Evolutionary conservation across 1,139 yeast genomes (phyloP), one percentile per base, ranked within the genome.

Genomic region (Pichia sp.): DNA sequence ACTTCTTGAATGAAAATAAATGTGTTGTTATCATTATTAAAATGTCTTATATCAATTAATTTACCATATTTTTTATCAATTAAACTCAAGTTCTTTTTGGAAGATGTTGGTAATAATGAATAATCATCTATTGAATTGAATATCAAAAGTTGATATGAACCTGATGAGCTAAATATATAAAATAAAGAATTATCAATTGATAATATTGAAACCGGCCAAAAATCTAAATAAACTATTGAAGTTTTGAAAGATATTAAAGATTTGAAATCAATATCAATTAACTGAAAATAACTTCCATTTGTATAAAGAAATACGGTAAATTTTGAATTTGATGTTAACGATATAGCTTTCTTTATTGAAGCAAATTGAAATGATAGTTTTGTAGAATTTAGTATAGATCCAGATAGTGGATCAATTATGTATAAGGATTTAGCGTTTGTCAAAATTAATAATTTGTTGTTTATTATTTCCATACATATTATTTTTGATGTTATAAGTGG

Each of bases 1-100:
- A 39, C 38, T 38, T 64, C 65, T 45, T 65, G 68, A 16, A 58
- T 39, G 1, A 62, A 51, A 1, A 60, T 50, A 18, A 53, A 47
- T 11, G 41, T 10, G 6, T 36, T 36, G 11, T 45, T 44, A 31
- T 22, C 22, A 13, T 52, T 48, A 7, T 52, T 55, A 2, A 66
- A 65, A 45, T 48, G 55, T 6, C 42, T 29, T 3, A 53, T 46
- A 31, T 58, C 42, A 25, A 39, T 6, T 39, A 39, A 25, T 19
- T 19, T 36, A 9, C 41, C 41, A 36, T 36, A 36, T 18, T 18
- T 36, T 19, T 19, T 36, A 18, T 36, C 25, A 36, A 36, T 18
- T 19, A 36, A 11, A 5, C 11, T 16, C 25, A 29, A 19, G 3
- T 31, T 44, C 8, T 8, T 22, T 3, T 33, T 33, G 4, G 16